These are phyloP conservation scores for Filosporella fistucella DNA, from an alignment of 495 filamentous ascomycete genomes.

Conservation along the genomic window DNA sequence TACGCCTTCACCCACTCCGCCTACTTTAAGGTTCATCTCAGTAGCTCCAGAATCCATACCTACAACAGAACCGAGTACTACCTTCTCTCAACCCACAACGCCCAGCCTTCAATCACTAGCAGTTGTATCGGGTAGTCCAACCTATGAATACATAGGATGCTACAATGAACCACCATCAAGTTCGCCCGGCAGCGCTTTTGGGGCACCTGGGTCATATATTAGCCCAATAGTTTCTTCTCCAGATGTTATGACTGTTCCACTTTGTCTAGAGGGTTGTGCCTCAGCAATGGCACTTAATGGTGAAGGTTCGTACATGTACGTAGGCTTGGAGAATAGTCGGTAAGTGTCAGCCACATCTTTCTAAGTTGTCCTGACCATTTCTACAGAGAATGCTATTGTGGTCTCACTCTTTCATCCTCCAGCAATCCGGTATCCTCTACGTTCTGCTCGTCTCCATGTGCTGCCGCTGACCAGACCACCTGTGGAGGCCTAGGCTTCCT, in stretches of 20 bases:
- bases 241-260: not conserved
- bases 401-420: slow-evolving; percentile 1
- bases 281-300: not conserved
- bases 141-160: not conserved
- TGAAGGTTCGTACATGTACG: not conserved
- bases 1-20: not conserved
- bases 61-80: not conserved
- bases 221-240: not conserved
- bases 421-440: not conserved
- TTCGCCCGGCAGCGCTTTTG: not conserved
- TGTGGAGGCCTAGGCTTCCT: slow-evolving; percentile 4
- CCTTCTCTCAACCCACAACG: not conserved
- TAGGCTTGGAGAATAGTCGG: not conserved
- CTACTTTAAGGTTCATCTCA: not conserved
- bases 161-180: not conserved
- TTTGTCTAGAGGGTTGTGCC: slow-evolving; percentile 5
- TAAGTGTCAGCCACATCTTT: not conserved
- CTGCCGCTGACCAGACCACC: not conserved
- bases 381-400: slow-evolving; percentile 11
- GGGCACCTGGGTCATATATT: not conserved
- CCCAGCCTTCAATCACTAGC: not conserved
- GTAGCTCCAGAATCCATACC: not conserved
- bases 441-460: slow-evolving; percentile 3
- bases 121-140: not conserved
- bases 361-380: not conserved